A percentile compares a stretch with the other conserved stretches of the same genome.
Evolutionary conservation across 805 yeast species (phyloP).

Genomic region (Middelhovenomyces tepae): DNA sequence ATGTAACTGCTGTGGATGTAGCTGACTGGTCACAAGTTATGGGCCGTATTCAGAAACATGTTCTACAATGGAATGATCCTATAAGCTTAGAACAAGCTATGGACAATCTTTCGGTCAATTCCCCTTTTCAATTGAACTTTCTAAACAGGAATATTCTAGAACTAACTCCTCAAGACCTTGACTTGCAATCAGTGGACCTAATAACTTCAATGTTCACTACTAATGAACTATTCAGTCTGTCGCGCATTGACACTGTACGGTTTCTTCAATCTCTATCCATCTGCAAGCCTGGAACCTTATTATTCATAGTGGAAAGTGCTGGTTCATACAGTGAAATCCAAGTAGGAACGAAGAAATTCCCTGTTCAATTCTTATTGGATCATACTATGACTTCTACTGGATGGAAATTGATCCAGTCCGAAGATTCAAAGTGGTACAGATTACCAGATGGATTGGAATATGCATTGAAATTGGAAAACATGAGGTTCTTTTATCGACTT

Average conservation of each 20-base stretch:
- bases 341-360: slow-evolving; percentile 69
- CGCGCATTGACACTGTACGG: slow-evolving; percentile 50
- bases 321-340: slow-evolving; percentile 80
- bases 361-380: slow-evolving; percentile 73
- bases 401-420: slow-evolving; percentile 58
- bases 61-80: background rate
- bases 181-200: slow-evolving; percentile 33
- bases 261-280: slow-evolving; percentile 46
- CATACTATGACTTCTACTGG: slow-evolving; percentile 57
- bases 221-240: slow-evolving; percentile 71
- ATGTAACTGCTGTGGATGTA: slow-evolving; percentile 57
- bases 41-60: slow-evolving; percentile 25
- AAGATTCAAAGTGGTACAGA: slow-evolving; percentile 81
- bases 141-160: slow-evolving; percentile 20
- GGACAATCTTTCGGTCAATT: slow-evolving; percentile 8
- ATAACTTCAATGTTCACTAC: slow-evolving; percentile 78
- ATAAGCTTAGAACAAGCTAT: no score
- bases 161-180: slow-evolving; percentile 17
- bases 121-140: background rate
- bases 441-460: slow-evolving; percentile 45
- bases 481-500: slow-evolving; percentile 76
- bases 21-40: slow-evolving; percentile 67
- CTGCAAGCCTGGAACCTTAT: slow-evolving; percentile 49
- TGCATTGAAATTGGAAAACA: slow-evolving; percentile 67
- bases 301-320: slow-evolving; percentile 77